Percentiles rank a stretch among this genome's conserved stretches.
These are phyloP conservation scores for Trichosporon sp. DNA, from an alignment of 1,284 basidiomycete species.

Conservation along the genomic window DNA sequence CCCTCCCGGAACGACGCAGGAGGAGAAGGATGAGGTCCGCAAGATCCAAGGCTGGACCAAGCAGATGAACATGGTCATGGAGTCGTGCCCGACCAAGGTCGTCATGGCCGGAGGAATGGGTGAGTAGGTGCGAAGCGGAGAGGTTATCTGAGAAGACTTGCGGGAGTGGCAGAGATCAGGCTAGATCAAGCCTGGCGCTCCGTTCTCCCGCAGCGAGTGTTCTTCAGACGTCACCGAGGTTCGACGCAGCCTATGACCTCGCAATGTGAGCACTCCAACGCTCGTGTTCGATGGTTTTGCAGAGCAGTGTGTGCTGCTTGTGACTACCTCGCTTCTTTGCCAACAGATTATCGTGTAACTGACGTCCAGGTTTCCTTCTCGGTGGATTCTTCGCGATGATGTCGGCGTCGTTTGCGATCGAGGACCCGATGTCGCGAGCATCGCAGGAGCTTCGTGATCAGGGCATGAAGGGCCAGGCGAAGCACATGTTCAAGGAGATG, in stretches of 20 bases:
- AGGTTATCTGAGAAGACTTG: background rate
- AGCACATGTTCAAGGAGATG: constrained; percentile 90
- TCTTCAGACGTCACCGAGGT: background rate
- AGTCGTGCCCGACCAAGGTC: constrained; percentile 82
- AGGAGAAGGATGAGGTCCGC: constrained; percentile 69
- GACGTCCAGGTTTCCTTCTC: constrained; percentile 73
- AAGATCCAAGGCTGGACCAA: constrained; percentile 76
- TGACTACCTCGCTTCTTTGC: too few relatives aligned
- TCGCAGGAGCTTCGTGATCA: constrained; percentile 53
- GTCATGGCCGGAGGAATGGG: constrained; percentile 76
- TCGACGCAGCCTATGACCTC: background rate
- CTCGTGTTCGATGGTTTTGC: too few relatives aligned
- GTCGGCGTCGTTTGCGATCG: constrained; percentile 92
- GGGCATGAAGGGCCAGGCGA: constrained; percentile 63
- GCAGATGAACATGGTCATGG: constrained; percentile 70
- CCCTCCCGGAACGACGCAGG: constrained; percentile 77
- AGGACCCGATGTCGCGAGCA: constrained; percentile 82
- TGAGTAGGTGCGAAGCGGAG: constrained; percentile 56
- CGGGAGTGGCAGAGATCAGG: too few relatives aligned
- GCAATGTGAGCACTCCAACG: too few relatives aligned
- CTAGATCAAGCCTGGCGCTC: too few relatives aligned
- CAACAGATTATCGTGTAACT: background rate
- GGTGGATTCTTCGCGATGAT: constrained; percentile 96
- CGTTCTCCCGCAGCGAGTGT: background rate
- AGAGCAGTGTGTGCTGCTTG: too few relatives aligned